Conservation (phyloP, 73 alveolate species). For the Blepharisma stoltei region DNA sequence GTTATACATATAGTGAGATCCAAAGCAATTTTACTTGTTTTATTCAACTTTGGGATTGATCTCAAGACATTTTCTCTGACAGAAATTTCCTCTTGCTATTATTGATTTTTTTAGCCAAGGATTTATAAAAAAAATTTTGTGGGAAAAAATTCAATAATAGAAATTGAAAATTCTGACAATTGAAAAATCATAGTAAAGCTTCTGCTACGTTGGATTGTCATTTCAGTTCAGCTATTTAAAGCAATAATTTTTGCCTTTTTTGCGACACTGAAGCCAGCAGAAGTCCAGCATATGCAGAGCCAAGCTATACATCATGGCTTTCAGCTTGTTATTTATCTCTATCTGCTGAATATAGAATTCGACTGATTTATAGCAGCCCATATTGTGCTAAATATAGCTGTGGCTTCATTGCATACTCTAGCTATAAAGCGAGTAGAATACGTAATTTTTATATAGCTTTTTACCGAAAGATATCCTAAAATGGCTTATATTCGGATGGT, state of each 20-base stretch:
- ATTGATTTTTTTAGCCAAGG: too few species aligned
- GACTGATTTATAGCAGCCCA: background rate
- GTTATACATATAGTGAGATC: constrained; percentile 1
- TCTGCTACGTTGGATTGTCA: too few species aligned
- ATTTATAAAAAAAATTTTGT: too few species aligned
- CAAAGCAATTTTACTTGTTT: background rate
- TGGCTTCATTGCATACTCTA: constrained; percentile 8
- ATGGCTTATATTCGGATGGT: background rate
- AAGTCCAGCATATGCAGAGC: constrained; percentile 24
- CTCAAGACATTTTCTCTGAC: too few species aligned
- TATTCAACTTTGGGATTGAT: constrained; percentile 2
- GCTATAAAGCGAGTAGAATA: constrained; percentile 28
- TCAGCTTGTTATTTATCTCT: background rate
- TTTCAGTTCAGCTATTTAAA: background rate
- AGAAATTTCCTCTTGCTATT: too few species aligned
- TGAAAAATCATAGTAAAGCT: too few species aligned
- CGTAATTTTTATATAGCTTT: constrained; percentile 12
- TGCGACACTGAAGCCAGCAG: background rate
- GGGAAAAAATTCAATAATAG: too few species aligned
- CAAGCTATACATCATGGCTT: constrained; percentile 24
- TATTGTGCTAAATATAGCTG: constrained; percentile 4
- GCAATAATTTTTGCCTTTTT: background rate
- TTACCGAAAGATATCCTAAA: constrained; percentile 14
- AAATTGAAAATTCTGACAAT: too few species aligned
- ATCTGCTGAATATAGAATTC: background rate